Base-by-base conservation (phyloP, 345 rosid genomes). In the Turritis glabra region DNA sequence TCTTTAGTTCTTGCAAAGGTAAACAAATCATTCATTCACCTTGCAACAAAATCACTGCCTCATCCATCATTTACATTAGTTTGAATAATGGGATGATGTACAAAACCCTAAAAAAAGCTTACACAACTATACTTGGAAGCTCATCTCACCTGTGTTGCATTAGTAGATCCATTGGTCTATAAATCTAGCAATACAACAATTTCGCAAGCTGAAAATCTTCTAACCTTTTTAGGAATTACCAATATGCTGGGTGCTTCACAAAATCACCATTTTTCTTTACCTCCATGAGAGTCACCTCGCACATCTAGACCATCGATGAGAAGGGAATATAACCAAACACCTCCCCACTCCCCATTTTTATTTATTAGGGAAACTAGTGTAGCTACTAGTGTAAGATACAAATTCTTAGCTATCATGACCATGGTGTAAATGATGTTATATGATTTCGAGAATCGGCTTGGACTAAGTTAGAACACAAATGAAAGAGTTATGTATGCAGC, bases 361-460 rank as follows among this genome's bases (percentile, higher is more conserved):
- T 8, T 37, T 75, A 21, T 10, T 1, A 55, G 4, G 48, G 15
- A 33, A 74, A 35, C 54, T 25, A 38, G 7, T 54, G 29, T 64
- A 33, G 40, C 53, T 61, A 62, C 21, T 60, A 15, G 38, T 37
- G 40, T 22, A 60, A 51, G 23, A 4, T 10, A 52, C 7, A 37
- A 51, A 40, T 7, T 38, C 41, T 62, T 41, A 52, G 47, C 27
- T 54, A 64, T 32, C 54, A 26, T 52, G 61, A 6, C 30, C 15
- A 60, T 77, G 58, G 67, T 38, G 52, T 77, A 48, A 71, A 85
- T 59, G 87, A 87, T 57, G 15, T 71, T 88, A 62, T 87, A 85
- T 76, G 81, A 78, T 69, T 79, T 86, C 82, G 90, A 90, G 73
- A 87, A 76, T 75, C 86, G 68, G 64, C 54, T 83, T 77, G 91